phyloP scores from a whole-genome alignment of 305 asterid species.

The Fraxinus paxiana region DNA sequence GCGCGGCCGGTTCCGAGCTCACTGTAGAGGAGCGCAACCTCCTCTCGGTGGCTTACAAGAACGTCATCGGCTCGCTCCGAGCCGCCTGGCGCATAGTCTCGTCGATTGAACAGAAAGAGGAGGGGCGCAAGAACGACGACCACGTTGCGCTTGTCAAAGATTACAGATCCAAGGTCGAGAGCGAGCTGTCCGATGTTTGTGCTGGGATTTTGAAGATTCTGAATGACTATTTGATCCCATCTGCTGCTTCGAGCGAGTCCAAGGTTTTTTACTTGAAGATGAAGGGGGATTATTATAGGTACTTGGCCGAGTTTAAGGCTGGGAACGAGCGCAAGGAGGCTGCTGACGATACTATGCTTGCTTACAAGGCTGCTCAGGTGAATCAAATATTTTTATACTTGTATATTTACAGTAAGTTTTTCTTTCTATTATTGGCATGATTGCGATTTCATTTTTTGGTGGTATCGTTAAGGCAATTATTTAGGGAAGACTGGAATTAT shows the following conservation, averaged over 20 bases:
- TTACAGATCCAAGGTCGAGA: constrained; percentile 63
- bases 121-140: constrained; percentile 62
- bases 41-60: constrained; percentile 66
- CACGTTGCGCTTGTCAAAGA: constrained; percentile 56
- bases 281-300: constrained; percentile 66
- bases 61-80: constrained; percentile 66
- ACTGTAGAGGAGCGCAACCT: constrained; percentile 63
- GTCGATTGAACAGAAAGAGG: constrained; percentile 68
- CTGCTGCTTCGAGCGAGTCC: constrained; percentile 47
- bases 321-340: constrained; percentile 55
- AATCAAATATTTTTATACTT: neutral
- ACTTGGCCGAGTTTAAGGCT: constrained; percentile 57
- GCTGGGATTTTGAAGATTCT: constrained; percentile 50
- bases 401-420: neutral
- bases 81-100: constrained; percentile 67
- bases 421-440: neutral
- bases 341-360: constrained; percentile 59
- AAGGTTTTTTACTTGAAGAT: constrained; percentile 64
- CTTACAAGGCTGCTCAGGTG: constrained; percentile 70
- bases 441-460: neutral
- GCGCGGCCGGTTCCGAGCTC: constrained; percentile 43
- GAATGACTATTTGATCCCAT: constrained; percentile 37
- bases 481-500: neutral
- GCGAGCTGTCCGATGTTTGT: constrained; percentile 49
- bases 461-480: neutral